Conservation (phyloP, 2,329 filamentous ascomycete species). For the Scleromitrula shiraiana region DNA sequence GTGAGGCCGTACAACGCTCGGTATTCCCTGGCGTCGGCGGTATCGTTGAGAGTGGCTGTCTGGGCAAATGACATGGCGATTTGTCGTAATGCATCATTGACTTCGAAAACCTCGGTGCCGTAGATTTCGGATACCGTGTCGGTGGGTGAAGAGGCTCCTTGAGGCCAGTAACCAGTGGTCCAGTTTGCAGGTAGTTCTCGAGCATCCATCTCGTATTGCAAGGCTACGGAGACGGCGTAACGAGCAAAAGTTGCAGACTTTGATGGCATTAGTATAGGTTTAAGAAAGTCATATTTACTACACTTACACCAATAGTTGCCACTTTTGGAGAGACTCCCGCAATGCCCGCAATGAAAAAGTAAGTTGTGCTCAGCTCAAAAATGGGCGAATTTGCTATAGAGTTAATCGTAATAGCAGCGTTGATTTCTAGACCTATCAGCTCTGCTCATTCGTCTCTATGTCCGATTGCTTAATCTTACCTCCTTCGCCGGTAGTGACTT, state of each 20-base stretch:
- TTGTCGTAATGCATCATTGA: conserved; percentile 49
- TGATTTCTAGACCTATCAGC: conserved; percentile 35
- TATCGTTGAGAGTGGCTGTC: conserved; percentile 44
- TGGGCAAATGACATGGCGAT: conserved; percentile 38
- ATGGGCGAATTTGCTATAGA: conserved; percentile 50
- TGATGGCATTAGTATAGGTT: neutral
- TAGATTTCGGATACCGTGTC: conserved; percentile 50
- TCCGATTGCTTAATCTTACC: neutral
- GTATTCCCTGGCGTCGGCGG: conserved; percentile 40
- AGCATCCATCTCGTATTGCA: conserved; percentile 67
- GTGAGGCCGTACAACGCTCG: conserved; percentile 39
- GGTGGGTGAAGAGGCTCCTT: conserved; percentile 43
- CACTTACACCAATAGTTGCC: conserved; percentile 45
- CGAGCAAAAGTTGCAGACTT: conserved; percentile 54
- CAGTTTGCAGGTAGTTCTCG: conserved; percentile 58
- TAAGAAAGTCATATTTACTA: neutral
- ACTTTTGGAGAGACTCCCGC: conserved; percentile 63
- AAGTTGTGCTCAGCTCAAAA: conserved; percentile 58
- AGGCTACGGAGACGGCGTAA: conserved; percentile 62
- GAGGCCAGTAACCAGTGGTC: conserved; percentile 59
- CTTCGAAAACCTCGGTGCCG: conserved; percentile 60
- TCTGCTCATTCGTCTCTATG: neutral
- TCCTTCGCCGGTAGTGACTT: conserved; percentile 34
- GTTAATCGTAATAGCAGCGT: conserved; percentile 57
- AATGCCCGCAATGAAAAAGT: conserved; percentile 65